Evolutionary conservation across 306 rosid genomes (phyloP), one percentile per base, ranked within the genome.

Genomic region (Quercus cerris): DNA sequence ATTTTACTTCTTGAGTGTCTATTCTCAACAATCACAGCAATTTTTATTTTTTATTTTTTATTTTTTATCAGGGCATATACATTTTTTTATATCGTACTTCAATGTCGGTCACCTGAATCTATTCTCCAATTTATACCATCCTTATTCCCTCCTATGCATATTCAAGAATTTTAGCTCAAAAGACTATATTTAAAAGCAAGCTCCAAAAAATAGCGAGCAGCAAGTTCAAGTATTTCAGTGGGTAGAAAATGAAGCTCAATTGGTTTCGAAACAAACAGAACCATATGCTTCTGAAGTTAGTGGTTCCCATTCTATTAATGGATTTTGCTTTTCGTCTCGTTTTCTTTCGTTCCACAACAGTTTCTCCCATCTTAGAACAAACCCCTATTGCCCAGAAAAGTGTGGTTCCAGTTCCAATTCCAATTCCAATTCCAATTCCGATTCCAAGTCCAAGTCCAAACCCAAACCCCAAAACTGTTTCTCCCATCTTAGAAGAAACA

Each of bases 301-400:
- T 79, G 4, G 81, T 87, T 20, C 74, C 86, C 38, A 41, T 89
- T 35, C 86, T 93, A 66, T 80, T 91, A 54, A 5, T 88, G 31
- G 94, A 91, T 73, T 75, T 95, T 54, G 91, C 92, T 61, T 87
- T 87, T 70, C 92, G 94, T n/a, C 74, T 95, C 27, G 75, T 90
- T 63, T 76, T 93, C 77, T 84, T 84, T 20, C 83, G 86, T 70
- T 85, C 92, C 62, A 44, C 86, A 3, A 86, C 71, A 35, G 67
- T 85, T 80, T 78, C 94, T 20, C 78, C 91, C 9, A 67, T 59
- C 77, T 28, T 89, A 5, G 90, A 91, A 56, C 88, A 89, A 54
- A 19, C 87, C 77, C 91, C 86, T 38, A 75, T 87, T 68, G 87
- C 93, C 6, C 82, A 82, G 70, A 84, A 87, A 76, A 70, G 30